Conservation (phyloP, 352 stramenopile species). For the Phytophthora colocasiae region DNA sequence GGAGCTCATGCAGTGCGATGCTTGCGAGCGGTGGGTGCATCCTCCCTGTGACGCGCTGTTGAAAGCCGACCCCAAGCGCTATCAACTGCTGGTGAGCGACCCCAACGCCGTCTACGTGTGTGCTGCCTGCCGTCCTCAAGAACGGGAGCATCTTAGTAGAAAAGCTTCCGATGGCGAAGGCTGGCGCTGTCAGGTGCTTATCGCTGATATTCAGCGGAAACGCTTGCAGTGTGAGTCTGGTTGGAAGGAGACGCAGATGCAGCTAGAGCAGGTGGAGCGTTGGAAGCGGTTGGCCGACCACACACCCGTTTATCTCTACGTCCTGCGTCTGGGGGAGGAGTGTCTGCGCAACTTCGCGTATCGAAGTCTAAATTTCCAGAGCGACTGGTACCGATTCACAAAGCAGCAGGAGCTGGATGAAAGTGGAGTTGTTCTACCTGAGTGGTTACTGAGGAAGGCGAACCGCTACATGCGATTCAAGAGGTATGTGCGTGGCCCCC, state of each 20-base stretch:
- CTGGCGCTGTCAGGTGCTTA: slow-evolving; percentile 75
- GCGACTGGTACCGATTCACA: slow-evolving; percentile 64
- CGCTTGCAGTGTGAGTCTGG: slow-evolving; percentile 62
- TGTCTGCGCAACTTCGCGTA: slow-evolving; percentile 83
- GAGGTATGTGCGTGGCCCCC: slow-evolving; percentile 77
- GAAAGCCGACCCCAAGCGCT: slow-evolving; percentile 61
- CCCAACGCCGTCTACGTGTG: slow-evolving; percentile 81
- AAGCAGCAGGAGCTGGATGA: slow-evolving; percentile 58
- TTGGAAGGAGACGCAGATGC: slow-evolving; percentile 73
- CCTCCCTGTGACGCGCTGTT: slow-evolving; percentile 76
- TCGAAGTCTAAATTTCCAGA: slow-evolving; percentile 83
- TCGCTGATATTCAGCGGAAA: slow-evolving; percentile 78
- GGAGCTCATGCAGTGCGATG: slow-evolving; percentile 89
- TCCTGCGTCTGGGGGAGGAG: slow-evolving; percentile 82
- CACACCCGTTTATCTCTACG: slow-evolving; percentile 83
- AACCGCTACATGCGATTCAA: slow-evolving; percentile 88
- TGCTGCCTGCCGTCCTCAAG: slow-evolving; percentile 64
- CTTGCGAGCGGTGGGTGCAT: slow-evolving; percentile 86
- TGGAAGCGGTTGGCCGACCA: slow-evolving; percentile 84
- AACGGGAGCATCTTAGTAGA: slow-evolving; percentile 56
- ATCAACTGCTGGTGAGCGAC: slow-evolving; percentile 72
- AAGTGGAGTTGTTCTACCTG: slow-evolving; percentile 44
- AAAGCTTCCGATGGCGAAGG: slow-evolving; percentile 36
- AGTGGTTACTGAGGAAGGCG: slow-evolving; percentile 80
- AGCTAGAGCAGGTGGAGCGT: slow-evolving; percentile 58